A percentile compares a stretch with the other conserved stretches of the same genome.
Conservation (phyloP, 164 flowering plant genomes). For the grape (Vitis vinifera) region ASM3070453v1 NC_081819.1:20013501-20014000, state of each 20-base stretch:
- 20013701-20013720: constrained; percentile 25
- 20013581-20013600: constrained; percentile 12
- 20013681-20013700: constrained; percentile 27
- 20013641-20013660: constrained; percentile 20
- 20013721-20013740: constrained; percentile 29
- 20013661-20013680: constrained; percentile 16
- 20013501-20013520: constrained; percentile 40
- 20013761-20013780: constrained; percentile 35
- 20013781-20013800: constrained; percentile 40
- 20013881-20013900: background rate
- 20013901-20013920: constrained; percentile 4
- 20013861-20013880: constrained; percentile 1
- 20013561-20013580: constrained; percentile 10
- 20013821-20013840: constrained; percentile 23
- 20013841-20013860: constrained; percentile 65
- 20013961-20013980: background rate
- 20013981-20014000: background rate
- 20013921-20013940: background rate
- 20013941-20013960: background rate
- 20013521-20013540: constrained; percentile 12
- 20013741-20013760: constrained; percentile 35
- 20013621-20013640: constrained; percentile 14
- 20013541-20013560: constrained; percentile 12
- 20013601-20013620: constrained; percentile 3
- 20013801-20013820: constrained; percentile 31